Evolutionary conservation across 208 protist genomes (phyloP).

Genomic region (Entamoeba nuttalli): DNA sequence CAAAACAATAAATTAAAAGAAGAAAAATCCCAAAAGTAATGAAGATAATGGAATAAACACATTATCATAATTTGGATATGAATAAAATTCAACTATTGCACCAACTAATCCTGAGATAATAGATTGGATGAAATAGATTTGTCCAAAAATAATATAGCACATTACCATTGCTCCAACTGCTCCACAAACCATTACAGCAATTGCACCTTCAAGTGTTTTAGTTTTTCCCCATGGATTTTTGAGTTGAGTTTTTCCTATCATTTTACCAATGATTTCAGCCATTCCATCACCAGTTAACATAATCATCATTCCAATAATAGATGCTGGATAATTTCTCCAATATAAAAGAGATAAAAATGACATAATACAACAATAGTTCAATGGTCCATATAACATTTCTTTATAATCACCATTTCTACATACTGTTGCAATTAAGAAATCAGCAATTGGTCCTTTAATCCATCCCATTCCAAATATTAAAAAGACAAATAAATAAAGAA

Average conservation of each 20-base stretch:
- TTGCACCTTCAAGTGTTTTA: neutral
- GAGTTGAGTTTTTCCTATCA: neutral
- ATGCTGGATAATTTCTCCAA: neutral
- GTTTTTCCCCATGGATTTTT: neutral
- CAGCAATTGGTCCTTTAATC: neutral
- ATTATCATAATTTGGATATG: neutral
- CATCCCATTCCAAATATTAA: neutral
- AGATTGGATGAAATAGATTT: neutral
- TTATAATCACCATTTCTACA: neutral
- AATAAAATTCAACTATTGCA: neutral
- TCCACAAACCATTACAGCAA: neutral
- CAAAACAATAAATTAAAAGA: too few relatives aligned
- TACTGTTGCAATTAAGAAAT: neutral
- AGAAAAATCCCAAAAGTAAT: too few relatives aligned
- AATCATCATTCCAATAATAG: neutral
- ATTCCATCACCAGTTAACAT: neutral
- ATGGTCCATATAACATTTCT: neutral
- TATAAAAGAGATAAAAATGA: neutral
- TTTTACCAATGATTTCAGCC: neutral
- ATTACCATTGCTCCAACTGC: neutral
- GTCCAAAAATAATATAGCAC: neutral
- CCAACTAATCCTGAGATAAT: neutral
- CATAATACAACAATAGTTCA: neutral
- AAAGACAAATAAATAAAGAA: neutral
- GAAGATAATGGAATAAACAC: too few relatives aligned